Base-by-base conservation (phyloP, 805 yeast genomes). In the Wickerhamomyces mucosus region DNA sequence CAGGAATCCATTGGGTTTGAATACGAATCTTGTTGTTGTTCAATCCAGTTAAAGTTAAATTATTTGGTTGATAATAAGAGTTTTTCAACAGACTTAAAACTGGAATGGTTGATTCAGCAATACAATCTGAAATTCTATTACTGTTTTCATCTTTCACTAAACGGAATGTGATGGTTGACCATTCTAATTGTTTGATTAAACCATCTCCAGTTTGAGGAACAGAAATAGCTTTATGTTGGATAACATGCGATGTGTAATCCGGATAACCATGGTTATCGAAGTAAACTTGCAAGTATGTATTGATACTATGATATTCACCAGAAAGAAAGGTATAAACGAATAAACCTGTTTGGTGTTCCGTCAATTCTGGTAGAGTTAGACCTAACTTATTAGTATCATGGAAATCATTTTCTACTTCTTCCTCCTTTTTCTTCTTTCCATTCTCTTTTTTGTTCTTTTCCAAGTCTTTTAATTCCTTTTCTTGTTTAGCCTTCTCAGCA, bases 1-100 rank as follows among this genome's bases (percentile, higher is more conserved):
- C 58, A 19, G 98, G 98, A 48, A 85, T 69, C 82, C 85, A 89
- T 39, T 84, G 76, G 18, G 74, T 62, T 43, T 74, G 76, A 13
- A 81, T 39, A 41, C 64, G 69, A 39, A 86, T 56, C 40, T 67
- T 67, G 14, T 72, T 67, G 6, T 63, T 60, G 18, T 67, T 63
- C 13, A 66, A 53, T 15, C 84, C 80, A 13, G 63, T 52, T 40
- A 86, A 55, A 2, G 69, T 63, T 33, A 86, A 37, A 4, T 65
- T 62, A 33, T 67, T 64, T 19, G 88, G 82, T 39, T 69, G 61
- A 32, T 69, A 61, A 51, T 74, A 85, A n/a, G 80, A 69, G 39
- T 71, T 69, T 47, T 72, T 65, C 31, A 88, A 60, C 31, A 86
- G 59, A 36, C 76, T 76, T 18, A 67, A 36, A 0, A 94, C 78